Percentiles rank a stretch among this genome's conserved stretches.
These are phyloP conservation scores for Prunus persica DNA, from an alignment of 306 rosid genomes.

Conservation along the genomic window Prunus_persica_NCBIv2 NC_034010.1:29933001-29933500, in stretches of 20 bases:
- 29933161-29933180: conserved; percentile 99
- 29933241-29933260: conserved; percentile 73
- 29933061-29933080: conserved; percentile 1
- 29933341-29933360: not conserved
- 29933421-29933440: conserved; percentile 21
- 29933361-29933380: not conserved
- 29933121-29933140: conserved; percentile 97
- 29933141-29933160: conserved; percentile 98
- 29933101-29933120: conserved; percentile 26
- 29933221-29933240: conserved; percentile 84
- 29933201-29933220: conserved; percentile 97
- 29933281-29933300: not conserved
- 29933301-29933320: not conserved
- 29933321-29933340: not conserved
- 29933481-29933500: conserved; percentile 98
- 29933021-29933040: conserved; percentile 97
- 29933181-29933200: conserved; percentile 98
- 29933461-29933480: conserved; percentile 96
- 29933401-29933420: not conserved
- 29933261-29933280: not conserved
- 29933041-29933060: conserved; percentile 16
- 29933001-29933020: conserved; percentile 83
- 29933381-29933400: not conserved
- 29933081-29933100: conserved; percentile 20
- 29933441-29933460: conserved; percentile 96